Conservation (phyloP, 768 basidiomycete species). For the Termitomyces sp. region DNA sequence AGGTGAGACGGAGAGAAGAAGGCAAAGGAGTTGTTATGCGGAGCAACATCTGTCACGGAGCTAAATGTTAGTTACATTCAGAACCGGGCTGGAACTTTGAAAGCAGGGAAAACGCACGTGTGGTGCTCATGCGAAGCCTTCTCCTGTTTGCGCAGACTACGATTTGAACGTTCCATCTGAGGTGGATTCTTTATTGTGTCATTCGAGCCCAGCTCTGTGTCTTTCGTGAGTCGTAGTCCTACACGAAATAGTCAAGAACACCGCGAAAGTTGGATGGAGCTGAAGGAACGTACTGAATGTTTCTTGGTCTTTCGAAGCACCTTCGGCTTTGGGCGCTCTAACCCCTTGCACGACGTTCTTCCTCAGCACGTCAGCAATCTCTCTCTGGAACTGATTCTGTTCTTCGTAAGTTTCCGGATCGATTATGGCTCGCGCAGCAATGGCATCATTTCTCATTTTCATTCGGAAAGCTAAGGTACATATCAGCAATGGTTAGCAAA, state of each 20-base stretch:
- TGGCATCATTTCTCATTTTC: conserved; percentile 62
- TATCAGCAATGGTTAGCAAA: not conserved
- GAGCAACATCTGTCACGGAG: conserved; percentile 32
- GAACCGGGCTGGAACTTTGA: conserved; percentile 4
- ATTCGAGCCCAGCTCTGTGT: conserved; percentile 88
- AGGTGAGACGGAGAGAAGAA: conserved; percentile 19
- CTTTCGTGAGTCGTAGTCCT: conserved; percentile 70
- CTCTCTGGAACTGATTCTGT: conserved; percentile 54
- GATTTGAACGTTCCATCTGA: conserved; percentile 37
- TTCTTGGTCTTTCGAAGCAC: conserved; percentile 28
- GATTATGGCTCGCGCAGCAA: conserved; percentile 33
- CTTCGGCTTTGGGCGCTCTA: conserved; percentile 32
- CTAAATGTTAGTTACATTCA: conserved; percentile 22
- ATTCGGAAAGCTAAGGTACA: conserved; percentile 55
- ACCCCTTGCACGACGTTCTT: conserved; percentile 84
- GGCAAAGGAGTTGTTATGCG: conserved; percentile 21
- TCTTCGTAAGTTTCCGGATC: conserved; percentile 47
- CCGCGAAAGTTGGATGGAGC: not conserved
- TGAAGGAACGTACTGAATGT: conserved; percentile 49
- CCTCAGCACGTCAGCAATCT: conserved; percentile 70
- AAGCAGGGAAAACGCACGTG: conserved; percentile 16
- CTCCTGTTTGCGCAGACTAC: conserved; percentile 41
- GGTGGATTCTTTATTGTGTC: conserved; percentile 64
- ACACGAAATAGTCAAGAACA: not conserved
- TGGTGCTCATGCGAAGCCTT: conserved; percentile 26